Base-by-base conservation (phyloP, 1,284 basidiomycete species). In the Tylopilus sp. region DNA sequence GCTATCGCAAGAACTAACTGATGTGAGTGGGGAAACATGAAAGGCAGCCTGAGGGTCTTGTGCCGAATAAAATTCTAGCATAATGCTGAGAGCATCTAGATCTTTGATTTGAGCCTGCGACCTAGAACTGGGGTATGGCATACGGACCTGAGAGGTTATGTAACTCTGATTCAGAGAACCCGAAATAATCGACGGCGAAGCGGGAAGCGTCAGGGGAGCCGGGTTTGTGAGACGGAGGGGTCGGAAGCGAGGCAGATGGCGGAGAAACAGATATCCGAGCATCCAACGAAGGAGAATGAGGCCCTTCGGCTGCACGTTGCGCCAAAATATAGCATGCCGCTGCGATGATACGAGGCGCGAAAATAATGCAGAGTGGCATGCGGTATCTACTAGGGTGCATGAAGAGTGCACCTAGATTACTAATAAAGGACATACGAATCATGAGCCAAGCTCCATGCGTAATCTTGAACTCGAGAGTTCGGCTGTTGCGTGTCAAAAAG, bases 401-500 rank as follows among this genome's bases (percentile, higher is more conserved):
- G 45, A 41, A 41, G 34, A 45, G 49, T 39, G 43, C 41, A 39
- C 34, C 26, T 11, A 38, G 25, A 49, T 31, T 21, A 38, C 25
- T 38, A 40, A 51, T 31, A 35, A 41, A 16, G 31, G 18, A 79
- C 84, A 69, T 53, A 91, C 88, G 89, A 88, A 70, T 92, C 89
- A 66, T 89, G 86, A 15, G 88, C 84, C 48, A 91, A 74, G 54
- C 84, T 86, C 88, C 89, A 92, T 15, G 87, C 81, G 62, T 80
- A 83, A 59, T 89, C 85, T 61, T 86, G 80, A 25, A 86, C 65
- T 16, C 72, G 61, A 19, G 60, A 48, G 30, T 73, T 74, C 42
- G 74, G 71, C 54, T 76, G 74, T 35, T 75, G 69, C 5, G 74
- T 70, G 46, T 82, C 77, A 60, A 84, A 86, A 18, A 85, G 71